Evolutionary conservation across 192 early-diverging fungal genomes (phyloP), one percentile per base, ranked within the genome.

Genomic region (Coemansia sp.): DNA sequence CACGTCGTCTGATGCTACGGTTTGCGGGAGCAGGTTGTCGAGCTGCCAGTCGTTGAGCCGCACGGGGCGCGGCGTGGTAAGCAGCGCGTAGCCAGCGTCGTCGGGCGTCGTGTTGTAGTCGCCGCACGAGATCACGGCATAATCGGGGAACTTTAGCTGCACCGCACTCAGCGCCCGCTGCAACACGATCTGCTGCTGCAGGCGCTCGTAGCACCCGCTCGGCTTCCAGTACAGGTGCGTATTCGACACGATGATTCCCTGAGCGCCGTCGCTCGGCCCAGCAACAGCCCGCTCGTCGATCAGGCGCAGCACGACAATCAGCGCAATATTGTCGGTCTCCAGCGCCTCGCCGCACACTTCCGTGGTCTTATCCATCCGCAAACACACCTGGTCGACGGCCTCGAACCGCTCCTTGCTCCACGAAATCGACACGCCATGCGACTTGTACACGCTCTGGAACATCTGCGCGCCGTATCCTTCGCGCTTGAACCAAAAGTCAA

Each of bases 21-120:
- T 43, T 23, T 31, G 54, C 19, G 77, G 77, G 10, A 80, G 64
- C 51, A 80, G 43, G 35, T 80, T 73, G 28, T 80, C 77, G 7
- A 67, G 51, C 61, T 80, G 77, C 67, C 60, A 58, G 11, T 80
- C 77, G 46, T 57, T 80, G 19, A 80, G 78, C 4, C 50, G 44
- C 8, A 82, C 67, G 0, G 84, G 82, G 9, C 82, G 75, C 43
- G 64, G 45, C 53, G 67, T 80, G 14, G 82, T 83, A 64, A 83
- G 59, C 16, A 82, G 65, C 35, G 69, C 73, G 65, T 85, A 85
- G 10, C 77, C 82, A 33, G 82, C 84, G 53, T 85, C 84, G 25
- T 82, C 77, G 1, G 84, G 84, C 1, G 84, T 85, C 8, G 84
- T 85, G 52, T 85, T 85, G 63, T 77, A 85, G 57, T 85, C 84